phyloP scores from a whole-genome alignment of 495 filamentous ascomycete species.

The Articulospora tetracladia region DNA sequence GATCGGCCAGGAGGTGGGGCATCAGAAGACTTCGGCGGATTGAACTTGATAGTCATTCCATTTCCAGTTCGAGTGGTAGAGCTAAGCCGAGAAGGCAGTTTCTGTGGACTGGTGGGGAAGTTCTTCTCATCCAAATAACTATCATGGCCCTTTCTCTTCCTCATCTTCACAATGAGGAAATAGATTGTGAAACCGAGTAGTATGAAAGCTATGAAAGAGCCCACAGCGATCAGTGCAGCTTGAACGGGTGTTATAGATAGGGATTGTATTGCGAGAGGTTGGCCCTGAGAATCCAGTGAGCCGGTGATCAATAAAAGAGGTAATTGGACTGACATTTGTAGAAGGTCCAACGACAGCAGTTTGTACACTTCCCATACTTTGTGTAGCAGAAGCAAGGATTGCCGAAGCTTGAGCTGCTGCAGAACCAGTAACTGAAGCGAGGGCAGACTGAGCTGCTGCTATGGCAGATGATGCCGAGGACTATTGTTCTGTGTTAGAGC shows the following conservation, averaged over 20 bases:
- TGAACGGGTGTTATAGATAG: background rate
- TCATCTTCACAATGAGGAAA: background rate
- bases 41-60: slow-evolving; percentile 8
- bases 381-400: slow-evolving; percentile 10
- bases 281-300: background rate
- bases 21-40: slow-evolving; percentile 7
- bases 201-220: background rate
- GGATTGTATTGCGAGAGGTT: background rate
- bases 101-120: background rate
- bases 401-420: slow-evolving; percentile 10
- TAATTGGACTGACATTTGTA: background rate
- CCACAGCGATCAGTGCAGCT: background rate
- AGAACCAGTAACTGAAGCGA: slow-evolving; percentile 7
- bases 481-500: background rate
- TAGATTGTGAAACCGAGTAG: slow-evolving; percentile 1
- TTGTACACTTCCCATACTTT: background rate
- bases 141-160: slow-evolving; percentile 4
- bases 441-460: slow-evolving; percentile 4
- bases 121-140: slow-evolving; percentile 5
- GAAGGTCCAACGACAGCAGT: background rate
- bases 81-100: background rate
- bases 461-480: slow-evolving; percentile 7
- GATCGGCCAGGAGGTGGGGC: background rate
- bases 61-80: slow-evolving; percentile 3
- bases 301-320: too few relatives aligned